Evolutionary conservation across 306 rosid genomes (phyloP).

Genomic region (Parietaria judaica): DNA sequence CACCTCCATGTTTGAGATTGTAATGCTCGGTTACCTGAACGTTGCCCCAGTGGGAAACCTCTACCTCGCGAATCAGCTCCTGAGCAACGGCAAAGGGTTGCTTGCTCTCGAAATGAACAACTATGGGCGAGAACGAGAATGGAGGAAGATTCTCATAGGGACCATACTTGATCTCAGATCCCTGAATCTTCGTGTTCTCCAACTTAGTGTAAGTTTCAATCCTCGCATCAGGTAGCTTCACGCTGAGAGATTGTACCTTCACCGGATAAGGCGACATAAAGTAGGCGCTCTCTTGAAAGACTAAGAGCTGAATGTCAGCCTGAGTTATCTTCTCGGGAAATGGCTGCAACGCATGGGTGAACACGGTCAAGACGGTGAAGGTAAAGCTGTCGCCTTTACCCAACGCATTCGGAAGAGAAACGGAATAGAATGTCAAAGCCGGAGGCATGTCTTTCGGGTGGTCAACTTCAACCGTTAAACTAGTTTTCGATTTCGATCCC

Average conservation of each 20-base stretch:
- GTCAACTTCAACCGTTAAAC: constrained; percentile 42
- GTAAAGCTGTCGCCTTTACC: constrained; percentile 56
- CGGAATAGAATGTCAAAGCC: constrained; percentile 51
- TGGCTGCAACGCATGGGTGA: constrained; percentile 54
- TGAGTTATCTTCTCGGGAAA: constrained; percentile 85
- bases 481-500: constrained; percentile 44
- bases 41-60: constrained; percentile 97
- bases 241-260: constrained; percentile 55
- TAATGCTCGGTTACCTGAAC: constrained; percentile 92
- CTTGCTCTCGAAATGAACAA: constrained; percentile 80
- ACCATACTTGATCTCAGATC: constrained; percentile 91
- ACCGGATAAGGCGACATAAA: constrained; percentile 77
- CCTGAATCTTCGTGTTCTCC: constrained; percentile 59
- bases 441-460: constrained; percentile 54
- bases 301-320: constrained; percentile 78
- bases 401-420: constrained; percentile 64
- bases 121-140: constrained; percentile 55
- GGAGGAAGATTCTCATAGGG: constrained; percentile 71
- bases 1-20: constrained; percentile 76
- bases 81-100: constrained; percentile 84
- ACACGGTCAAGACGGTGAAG: constrained; percentile 67
- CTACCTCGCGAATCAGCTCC: constrained; percentile 78
- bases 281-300: constrained; percentile 73
- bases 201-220: constrained; percentile 73
- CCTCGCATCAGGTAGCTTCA: constrained; percentile 84